Evolutionary conservation across 805 yeast species (phyloP).

Genomic region (Spathaspora gorwiae): DNA sequence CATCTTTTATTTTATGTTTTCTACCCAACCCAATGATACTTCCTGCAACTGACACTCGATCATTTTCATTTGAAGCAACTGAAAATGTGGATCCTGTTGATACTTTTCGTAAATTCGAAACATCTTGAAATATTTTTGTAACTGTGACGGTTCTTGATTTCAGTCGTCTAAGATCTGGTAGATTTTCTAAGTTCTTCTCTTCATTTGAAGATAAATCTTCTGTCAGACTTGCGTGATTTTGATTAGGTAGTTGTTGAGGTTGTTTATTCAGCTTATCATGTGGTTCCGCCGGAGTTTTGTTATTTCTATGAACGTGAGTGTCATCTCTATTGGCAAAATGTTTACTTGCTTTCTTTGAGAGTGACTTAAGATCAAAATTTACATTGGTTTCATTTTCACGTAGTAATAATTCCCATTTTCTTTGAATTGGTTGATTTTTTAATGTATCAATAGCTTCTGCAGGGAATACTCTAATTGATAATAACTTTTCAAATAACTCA

Average conservation of each 20-base stretch:
- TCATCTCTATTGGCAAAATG: background rate
- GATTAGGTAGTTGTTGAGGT: background rate
- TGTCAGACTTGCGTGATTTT: background rate
- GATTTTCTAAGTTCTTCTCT: no score
- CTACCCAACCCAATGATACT: background rate
- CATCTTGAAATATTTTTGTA: constrained; percentile 1
- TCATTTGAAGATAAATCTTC: no score
- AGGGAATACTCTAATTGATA: constrained; percentile 34
- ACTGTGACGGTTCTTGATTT: constrained; percentile 1
- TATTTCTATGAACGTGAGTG: background rate
- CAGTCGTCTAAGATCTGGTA: background rate
- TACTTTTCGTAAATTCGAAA: constrained; percentile 1
- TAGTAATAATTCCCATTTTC: constrained; percentile 43
- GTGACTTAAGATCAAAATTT: constrained; percentile 29
- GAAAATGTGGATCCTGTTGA: constrained; percentile 5
- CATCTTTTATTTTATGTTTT: constrained; percentile 29
- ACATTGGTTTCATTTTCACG: constrained; percentile 36
- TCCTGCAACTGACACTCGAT: background rate
- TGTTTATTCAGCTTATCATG: background rate
- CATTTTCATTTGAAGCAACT: constrained; percentile 2
- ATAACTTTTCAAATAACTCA: constrained; percentile 33
- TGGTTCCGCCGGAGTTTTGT: background rate
- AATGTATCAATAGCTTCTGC: constrained; percentile 29
- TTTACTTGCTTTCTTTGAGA: constrained; percentile 10
- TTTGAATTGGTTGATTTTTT: constrained; percentile 25